Evolutionary conservation across 352 stramenopile species (phyloP).

Genomic region (Phytophthora sansomeana): DNA sequence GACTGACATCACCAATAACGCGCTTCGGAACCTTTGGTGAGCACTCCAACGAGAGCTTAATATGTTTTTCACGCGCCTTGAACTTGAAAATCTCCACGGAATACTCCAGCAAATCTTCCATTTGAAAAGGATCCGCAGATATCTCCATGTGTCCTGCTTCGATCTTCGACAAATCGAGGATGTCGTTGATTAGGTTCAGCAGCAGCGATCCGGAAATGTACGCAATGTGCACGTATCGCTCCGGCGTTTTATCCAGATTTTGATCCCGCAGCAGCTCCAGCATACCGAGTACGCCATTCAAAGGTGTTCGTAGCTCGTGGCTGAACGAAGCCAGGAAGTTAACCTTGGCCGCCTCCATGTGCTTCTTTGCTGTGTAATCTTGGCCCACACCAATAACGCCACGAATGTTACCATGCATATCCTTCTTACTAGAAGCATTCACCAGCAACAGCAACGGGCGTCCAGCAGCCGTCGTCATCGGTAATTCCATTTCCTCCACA

Average conservation of each 20-base stretch:
- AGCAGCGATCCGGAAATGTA: constrained; percentile 74
- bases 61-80: constrained; percentile 79
- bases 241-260: constrained; percentile 62
- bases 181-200: constrained; percentile 86
- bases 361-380: constrained; percentile 87
- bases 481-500: constrained; percentile 75
- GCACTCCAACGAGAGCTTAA: constrained; percentile 78
- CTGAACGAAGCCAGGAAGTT: constrained; percentile 79
- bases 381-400: constrained; percentile 90
- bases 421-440: constrained; percentile 80
- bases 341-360: constrained; percentile 73
- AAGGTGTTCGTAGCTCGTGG: constrained; percentile 71
- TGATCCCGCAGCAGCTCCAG: constrained; percentile 73
- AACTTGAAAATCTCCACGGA: constrained; percentile 88
- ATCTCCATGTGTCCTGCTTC: constrained; percentile 91
- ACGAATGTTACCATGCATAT: constrained; percentile 88
- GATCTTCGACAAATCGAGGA: constrained; percentile 91
- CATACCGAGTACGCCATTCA: constrained; percentile 86
- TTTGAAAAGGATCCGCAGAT: constrained; percentile 76
- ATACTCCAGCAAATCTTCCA: constrained; percentile 79
- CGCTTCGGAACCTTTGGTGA: constrained; percentile 61
- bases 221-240: constrained; percentile 77
- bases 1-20: constrained; percentile 68
- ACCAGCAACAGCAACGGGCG: constrained; percentile 60
- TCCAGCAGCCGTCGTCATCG: constrained; percentile 62